Evolutionary conservation across 2,329 filamentous ascomycete species (phyloP).

Genomic region (Hypomyces perniciosus): DNA sequence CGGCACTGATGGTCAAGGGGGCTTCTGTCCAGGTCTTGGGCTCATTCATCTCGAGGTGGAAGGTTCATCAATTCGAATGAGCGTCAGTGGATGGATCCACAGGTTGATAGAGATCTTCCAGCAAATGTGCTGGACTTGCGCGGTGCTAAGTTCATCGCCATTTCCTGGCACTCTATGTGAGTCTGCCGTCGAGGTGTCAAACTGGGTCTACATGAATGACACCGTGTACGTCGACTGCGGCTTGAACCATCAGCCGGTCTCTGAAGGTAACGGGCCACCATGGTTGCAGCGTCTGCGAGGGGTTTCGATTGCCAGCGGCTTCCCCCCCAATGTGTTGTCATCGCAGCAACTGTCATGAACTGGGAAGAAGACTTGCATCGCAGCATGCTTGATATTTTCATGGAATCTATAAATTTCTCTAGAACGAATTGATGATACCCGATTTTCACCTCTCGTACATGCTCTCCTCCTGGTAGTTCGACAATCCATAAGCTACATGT

Average conservation of each 20-base stretch:
- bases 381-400: no score
- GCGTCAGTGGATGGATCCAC: slow-evolving; percentile 29
- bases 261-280: slow-evolving; percentile 20
- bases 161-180: slow-evolving; percentile 27
- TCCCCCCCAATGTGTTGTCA: slow-evolving; percentile 16
- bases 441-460: no score
- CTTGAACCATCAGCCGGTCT: slow-evolving; percentile 26
- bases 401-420: no score
- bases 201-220: slow-evolving; percentile 28
- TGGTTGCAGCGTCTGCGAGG: slow-evolving; percentile 27
- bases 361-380: no score
- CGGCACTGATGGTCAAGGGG: slow-evolving; percentile 21
- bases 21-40: slow-evolving; percentile 25
- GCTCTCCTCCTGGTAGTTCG: no score
- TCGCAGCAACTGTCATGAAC: no score
- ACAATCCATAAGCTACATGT: no score
- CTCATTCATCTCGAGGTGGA: slow-evolving; percentile 32
- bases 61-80: slow-evolving; percentile 26
- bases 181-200: slow-evolving; percentile 24
- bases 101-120: slow-evolving; percentile 31
- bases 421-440: no score
- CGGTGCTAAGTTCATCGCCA: slow-evolving; percentile 29
- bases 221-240: slow-evolving; percentile 30
- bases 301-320: slow-evolving; percentile 29
- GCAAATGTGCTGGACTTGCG: slow-evolving; percentile 34